Conservation (phyloP, 2,329 filamentous ascomycete species). For the Davidsoniella virescens region DNA sequence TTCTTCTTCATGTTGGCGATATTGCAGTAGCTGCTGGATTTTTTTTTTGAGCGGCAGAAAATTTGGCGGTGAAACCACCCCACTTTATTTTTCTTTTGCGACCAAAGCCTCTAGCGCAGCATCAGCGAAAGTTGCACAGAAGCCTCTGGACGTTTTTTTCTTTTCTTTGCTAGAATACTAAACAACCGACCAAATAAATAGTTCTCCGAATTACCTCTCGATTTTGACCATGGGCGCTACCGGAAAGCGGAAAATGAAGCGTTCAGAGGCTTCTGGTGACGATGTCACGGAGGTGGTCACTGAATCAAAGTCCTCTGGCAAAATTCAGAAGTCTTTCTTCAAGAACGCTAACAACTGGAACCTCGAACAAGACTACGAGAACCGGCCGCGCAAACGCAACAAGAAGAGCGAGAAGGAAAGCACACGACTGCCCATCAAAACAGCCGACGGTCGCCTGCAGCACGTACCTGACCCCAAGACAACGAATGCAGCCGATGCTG, state of each 20-base stretch:
- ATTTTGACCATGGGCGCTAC: constrained; percentile 4
- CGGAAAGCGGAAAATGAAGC: constrained; percentile 10
- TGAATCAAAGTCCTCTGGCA: constrained; percentile 19
- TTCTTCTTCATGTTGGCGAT: constrained; percentile 7
- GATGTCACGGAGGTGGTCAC: neutral
- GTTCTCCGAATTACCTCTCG: neutral
- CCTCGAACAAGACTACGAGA: constrained; percentile 82
- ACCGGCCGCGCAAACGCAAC: constrained; percentile 55
- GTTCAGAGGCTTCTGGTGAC: constrained; percentile 2
- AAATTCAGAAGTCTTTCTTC: constrained; percentile 49
- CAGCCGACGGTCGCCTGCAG: constrained; percentile 57
- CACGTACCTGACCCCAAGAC: constrained; percentile 40
- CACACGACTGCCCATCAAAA: constrained; percentile 73
- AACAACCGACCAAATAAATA: neutral
- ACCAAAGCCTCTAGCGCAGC: neutral
- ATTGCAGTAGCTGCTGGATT: constrained; percentile 7
- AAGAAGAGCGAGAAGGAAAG: constrained; percentile 55
- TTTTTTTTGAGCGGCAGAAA: constrained; percentile 16
- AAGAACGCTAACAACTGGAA: constrained; percentile 70
- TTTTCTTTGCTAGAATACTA: neutral
- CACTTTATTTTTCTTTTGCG: constrained; percentile 13
- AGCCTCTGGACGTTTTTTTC: neutral
- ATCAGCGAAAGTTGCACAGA: neutral
- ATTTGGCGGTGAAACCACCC: constrained; percentile 17
- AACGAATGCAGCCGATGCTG: constrained; percentile 41